These are phyloP conservation scores for Cyclotella choctawhatcheeana DNA, from an alignment of 108 stramenopile species.

Conservation along the genomic window DNA sequence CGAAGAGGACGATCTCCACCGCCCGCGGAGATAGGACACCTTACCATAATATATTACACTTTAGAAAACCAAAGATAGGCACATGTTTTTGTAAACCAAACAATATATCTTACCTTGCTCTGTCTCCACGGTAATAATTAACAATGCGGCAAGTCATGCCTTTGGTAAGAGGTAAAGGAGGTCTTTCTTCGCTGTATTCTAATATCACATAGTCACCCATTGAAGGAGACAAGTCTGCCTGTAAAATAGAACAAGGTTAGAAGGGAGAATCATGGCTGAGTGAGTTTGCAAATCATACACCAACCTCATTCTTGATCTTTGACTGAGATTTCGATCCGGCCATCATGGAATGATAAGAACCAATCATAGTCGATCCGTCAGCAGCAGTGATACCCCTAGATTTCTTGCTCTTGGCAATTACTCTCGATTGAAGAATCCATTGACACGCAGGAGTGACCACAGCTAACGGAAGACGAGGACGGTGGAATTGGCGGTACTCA, in stretches of 20 bases:
- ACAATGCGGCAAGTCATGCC: conserved; percentile 88
- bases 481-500: conserved; percentile 78
- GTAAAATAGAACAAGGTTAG: background rate
- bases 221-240: conserved; percentile 74
- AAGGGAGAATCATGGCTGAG: background rate
- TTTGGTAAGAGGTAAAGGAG: conserved; percentile 81
- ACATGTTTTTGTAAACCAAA: conserved; percentile 73
- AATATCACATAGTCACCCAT: conserved; percentile 78
- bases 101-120: too few species aligned
- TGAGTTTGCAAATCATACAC: conserved; percentile 1
- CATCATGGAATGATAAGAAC: conserved; percentile 75
- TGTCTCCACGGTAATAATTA: conserved; percentile 90
- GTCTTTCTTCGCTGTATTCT: conserved; percentile 89
- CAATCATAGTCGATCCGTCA: conserved; percentile 59
- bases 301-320: conserved; percentile 75
- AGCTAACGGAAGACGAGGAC: conserved; percentile 72
- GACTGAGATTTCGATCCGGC: conserved; percentile 74
- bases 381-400: conserved; percentile 24
- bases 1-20: conserved; percentile 88
- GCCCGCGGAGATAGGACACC: conserved; percentile 85
- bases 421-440: conserved; percentile 85
- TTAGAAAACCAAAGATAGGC: background rate
- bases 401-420: conserved; percentile 33
- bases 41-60: too few species aligned
- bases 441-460: conserved; percentile 66